These are phyloP conservation scores for Lignosus rhinocerotis DNA, from an alignment of 1,284 basidiomycete species.

Conservation along the genomic window DNA sequence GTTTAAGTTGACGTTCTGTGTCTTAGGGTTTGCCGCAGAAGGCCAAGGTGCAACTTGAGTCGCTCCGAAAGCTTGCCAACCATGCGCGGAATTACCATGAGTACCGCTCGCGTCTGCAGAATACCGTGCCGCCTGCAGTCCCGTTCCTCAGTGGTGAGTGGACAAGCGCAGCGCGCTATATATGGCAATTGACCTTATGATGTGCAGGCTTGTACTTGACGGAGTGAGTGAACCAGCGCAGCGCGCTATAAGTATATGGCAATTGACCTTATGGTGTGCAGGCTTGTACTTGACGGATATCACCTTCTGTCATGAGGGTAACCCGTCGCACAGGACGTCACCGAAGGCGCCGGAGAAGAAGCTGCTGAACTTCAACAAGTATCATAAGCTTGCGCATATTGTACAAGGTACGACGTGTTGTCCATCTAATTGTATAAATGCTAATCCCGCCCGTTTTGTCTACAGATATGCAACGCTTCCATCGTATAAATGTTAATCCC, in stretches of 20 bases:
- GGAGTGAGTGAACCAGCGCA: slow-evolving; percentile 54
- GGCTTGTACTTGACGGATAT: slow-evolving; percentile 89
- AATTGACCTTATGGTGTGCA: slow-evolving; percentile 29
- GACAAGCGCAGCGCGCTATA: slow-evolving; percentile 8
- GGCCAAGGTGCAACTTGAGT: slow-evolving; percentile 78
- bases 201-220: slow-evolving; percentile 80
- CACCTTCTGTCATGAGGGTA: slow-evolving; percentile 95
- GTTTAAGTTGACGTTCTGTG: slow-evolving; percentile 14
- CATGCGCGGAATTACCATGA: slow-evolving; percentile 90
- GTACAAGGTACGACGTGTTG: slow-evolving; percentile 62
- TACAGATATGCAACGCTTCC: slow-evolving; percentile 92
- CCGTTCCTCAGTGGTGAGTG: slow-evolving; percentile 90
- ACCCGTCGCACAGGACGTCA: slow-evolving; percentile 83
- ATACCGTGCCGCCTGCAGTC: slow-evolving; percentile 84
- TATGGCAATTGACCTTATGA: neutral
- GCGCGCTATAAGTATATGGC: neutral
- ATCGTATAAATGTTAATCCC: too few relatives aligned
- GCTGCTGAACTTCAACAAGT: slow-evolving; percentile 95
- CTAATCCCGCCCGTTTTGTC: neutral
- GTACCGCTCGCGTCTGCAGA: slow-evolving; percentile 83
- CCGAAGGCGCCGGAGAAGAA: slow-evolving; percentile 76
- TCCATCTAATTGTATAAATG: neutral
- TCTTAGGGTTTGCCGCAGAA: slow-evolving; percentile 82
- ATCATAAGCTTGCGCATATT: slow-evolving; percentile 86
- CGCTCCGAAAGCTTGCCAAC: slow-evolving; percentile 84